Percentiles rank a stretch among this genome's conserved stretches.
Conservation (phyloP, 2,329 filamentous ascomycete genomes). For the Emmonsia crescens region DNA sequence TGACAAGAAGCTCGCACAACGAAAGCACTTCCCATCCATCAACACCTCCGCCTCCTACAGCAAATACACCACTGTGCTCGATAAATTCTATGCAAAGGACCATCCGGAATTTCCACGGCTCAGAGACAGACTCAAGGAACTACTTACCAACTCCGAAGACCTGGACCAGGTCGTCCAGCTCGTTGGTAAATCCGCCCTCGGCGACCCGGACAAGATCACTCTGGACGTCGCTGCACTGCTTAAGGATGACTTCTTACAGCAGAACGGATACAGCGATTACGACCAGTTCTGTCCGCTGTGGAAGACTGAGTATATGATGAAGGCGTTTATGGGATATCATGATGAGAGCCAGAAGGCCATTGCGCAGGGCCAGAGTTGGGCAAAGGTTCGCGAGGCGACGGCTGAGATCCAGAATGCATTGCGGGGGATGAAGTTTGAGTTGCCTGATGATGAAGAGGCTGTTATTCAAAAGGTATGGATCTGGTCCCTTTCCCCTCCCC, state of each 20-base stretch:
- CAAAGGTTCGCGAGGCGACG: slow-evolving; percentile 84
- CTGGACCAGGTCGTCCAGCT: slow-evolving; percentile 97
- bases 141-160: slow-evolving; percentile 90
- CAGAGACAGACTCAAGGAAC: slow-evolving; percentile 84
- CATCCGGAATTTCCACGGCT: slow-evolving; percentile 89
- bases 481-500: slow-evolving; percentile 5
- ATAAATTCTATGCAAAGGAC: slow-evolving; percentile 90
- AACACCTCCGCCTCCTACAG: slow-evolving; percentile 92
- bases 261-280: slow-evolving; percentile 98
- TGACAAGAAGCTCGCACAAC: slow-evolving; percentile 97
- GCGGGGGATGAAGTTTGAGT: slow-evolving; percentile 92
- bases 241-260: slow-evolving; percentile 98
- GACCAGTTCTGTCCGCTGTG: slow-evolving; percentile 98
- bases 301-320: slow-evolving; percentile 99
- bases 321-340: slow-evolving; percentile 95
- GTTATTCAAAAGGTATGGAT: slow-evolving; percentile 68
- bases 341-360: slow-evolving; percentile 96
- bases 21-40: slow-evolving; percentile 98
- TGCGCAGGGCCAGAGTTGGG: slow-evolving; percentile 80
- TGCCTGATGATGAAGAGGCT: slow-evolving; percentile 70
- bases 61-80: slow-evolving; percentile 83
- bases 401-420: slow-evolving; percentile 74
- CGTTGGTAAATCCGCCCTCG: slow-evolving; percentile 92
- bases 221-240: slow-evolving; percentile 81
- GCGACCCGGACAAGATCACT: slow-evolving; percentile 96